Conservation (phyloP, 345 rosid genomes). For the Ceriops zippeliana region DNA sequence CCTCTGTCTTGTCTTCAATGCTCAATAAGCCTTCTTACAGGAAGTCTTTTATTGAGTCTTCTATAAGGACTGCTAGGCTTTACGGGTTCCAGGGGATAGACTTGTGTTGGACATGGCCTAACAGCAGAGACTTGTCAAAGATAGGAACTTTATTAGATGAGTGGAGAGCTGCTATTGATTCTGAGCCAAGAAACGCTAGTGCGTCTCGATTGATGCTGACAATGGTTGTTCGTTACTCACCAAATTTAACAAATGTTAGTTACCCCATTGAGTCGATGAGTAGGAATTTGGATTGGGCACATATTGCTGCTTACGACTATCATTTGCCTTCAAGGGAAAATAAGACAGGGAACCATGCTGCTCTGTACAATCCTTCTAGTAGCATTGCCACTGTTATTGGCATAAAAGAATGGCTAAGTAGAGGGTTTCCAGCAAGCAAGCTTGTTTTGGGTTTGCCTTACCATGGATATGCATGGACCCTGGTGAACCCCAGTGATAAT, state of each 20-base stretch:
- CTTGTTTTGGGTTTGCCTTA: slow-evolving; percentile 32
- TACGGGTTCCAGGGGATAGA: slow-evolving; percentile 33
- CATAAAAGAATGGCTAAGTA: slow-evolving; percentile 24
- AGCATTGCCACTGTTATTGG: slow-evolving; percentile 25
- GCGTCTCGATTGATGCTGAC: slow-evolving; percentile 7
- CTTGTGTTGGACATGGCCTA: slow-evolving; percentile 31
- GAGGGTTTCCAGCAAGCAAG: slow-evolving; percentile 25
- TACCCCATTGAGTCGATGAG: slow-evolving; percentile 24
- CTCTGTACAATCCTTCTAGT: slow-evolving; percentile 23
- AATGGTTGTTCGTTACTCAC: slow-evolving; percentile 16
- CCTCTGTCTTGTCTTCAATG: slow-evolving; percentile 30
- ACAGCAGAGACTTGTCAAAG: slow-evolving; percentile 19
- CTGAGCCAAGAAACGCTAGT: slow-evolving; percentile 10
- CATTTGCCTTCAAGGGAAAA: slow-evolving; percentile 30
- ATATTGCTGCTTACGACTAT: slow-evolving; percentile 26
- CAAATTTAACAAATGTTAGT: neutral
- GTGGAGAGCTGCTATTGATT: slow-evolving; percentile 24
- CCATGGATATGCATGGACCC: slow-evolving; percentile 33
- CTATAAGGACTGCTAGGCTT: slow-evolving; percentile 18
- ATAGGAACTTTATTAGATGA: slow-evolving; percentile 24
- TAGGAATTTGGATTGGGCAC: slow-evolving; percentile 31
- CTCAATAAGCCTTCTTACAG: slow-evolving; percentile 12
- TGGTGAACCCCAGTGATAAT: slow-evolving; percentile 18
- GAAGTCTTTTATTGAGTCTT: slow-evolving; percentile 25
- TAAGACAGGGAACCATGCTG: slow-evolving; percentile 29